Base-by-base conservation (phyloP, 129 eudicot genomes). In the Scalesia atractyloides region DNA sequence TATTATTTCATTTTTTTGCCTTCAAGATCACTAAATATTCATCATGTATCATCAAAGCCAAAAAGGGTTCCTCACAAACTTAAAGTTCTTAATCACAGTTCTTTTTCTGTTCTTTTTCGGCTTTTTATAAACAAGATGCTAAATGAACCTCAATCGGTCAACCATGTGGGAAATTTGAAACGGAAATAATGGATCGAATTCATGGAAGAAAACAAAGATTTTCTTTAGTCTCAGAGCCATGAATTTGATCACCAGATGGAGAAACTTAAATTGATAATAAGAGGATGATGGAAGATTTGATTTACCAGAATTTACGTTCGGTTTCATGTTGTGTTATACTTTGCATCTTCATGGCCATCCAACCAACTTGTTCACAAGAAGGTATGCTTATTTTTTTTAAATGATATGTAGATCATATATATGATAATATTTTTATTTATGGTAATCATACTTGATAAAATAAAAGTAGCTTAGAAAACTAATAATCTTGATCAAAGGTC, bases 201-300 rank as follows among this genome's bases (percentile, higher is more conserved):
- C 37, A 33, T 71, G 64, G 36, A 75, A 61, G 37, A 33, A 60
- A 46, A 66, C 57, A 47, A 69, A 73, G 37, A 50, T 57, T 47
- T 26, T 65, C 18, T 63, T 26, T 75, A 51, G 58, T 12, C 26
- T 44, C 16, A 41, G 67, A 69, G 57, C 16, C 62, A 70, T 52
- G 71, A 83, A 70, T 66, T 53, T 82, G 75, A 74, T 73, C 73
- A 72, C 37, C 82, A 63, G 71, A 87, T 84, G 89, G 84, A 50
- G 70, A 72, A 51, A 71, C 33, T 50, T 71, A 62, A 56, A 59
- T 22, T 67, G 46, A 76, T 48, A 34, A 75, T 39, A 63, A 68
- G 68, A 61, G 50, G 87, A 84, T 82, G 84, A 87, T 87, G 94
- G 86, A 82, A 76, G 84, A 51, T 39, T 74, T 78, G 75, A 41